A percentile compares a stretch with the other conserved stretches of the same genome.
These are phyloP conservation scores for Gentiana straminea DNA, from an alignment of 257 asterid species.

Conservation along the genomic window DNA sequence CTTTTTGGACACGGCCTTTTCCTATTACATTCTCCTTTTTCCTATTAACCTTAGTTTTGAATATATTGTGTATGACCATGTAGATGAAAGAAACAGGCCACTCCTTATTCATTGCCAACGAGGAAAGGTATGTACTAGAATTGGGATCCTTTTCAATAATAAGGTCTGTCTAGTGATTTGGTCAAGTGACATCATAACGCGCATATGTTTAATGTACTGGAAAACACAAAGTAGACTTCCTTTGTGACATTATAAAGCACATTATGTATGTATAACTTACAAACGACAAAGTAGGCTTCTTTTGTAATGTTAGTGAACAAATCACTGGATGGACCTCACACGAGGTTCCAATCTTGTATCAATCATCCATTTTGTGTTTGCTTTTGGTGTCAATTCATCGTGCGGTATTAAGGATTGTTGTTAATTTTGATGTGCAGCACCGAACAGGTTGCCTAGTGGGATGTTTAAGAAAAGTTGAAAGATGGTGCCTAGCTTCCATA, in stretches of 20 bases:
- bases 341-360: no score
- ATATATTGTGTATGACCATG: constrained; percentile 1
- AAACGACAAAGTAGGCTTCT: no score
- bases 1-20: background rate
- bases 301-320: no score
- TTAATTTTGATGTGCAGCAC: constrained; percentile 35
- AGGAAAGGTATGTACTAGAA: constrained; percentile 53
- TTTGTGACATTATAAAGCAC: no score
- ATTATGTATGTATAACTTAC: no score
- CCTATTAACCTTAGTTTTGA: constrained; percentile 1
- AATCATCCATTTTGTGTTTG: background rate
- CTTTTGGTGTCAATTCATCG: background rate
- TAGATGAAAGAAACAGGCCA: constrained; percentile 75
- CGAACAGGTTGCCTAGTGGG: constrained; percentile 91
- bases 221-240: no score
- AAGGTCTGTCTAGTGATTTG: no score
- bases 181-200: no score
- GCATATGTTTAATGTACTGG: no score
- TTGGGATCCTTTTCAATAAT: no score
- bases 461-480: constrained; percentile 66
- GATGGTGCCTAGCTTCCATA: constrained; percentile 75
- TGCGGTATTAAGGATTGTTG: background rate
- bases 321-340: no score
- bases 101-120: constrained; percentile 83
- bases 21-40: background rate